Base-by-base conservation (phyloP, 129 eudicot species). In the Tagetes erecta region DNA sequence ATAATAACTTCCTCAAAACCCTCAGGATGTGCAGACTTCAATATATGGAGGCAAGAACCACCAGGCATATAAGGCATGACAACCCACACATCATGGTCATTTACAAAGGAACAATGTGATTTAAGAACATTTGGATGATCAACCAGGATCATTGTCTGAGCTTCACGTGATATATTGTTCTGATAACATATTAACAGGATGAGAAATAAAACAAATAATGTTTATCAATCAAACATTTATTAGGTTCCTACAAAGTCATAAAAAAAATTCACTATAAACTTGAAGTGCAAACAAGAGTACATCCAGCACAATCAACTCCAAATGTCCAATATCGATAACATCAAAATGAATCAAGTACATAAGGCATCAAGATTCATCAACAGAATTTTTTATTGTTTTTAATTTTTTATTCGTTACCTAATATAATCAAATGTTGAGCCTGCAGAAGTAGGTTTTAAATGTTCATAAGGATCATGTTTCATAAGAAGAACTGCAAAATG, bases 61-160 rank as follows among this genome's bases (percentile, higher is more conserved):
- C 96, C 96, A 74, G 95, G 87, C 95, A 89, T 92, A 69, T 69
- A 92, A 46, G 96, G 98, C 98, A 89, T 92, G 69, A 92, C 83
- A 36, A 92, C 98, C 98, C 98, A 92, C 31, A 92, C 74, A 81
- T 81, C 87, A 85, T 92, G 96, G 59, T 86, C 95, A 60, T 81
- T 76, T 8, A 89, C 98, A n/a, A 92, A 92, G 58, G 98, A 92
- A 75, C 98, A 92, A 70, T 92, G 88, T 68, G 98, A 89, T 82
- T 87, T 89, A 10, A 92, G 83, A 79, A 89, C 92, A 60, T 89
- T 92, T 52, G 95, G 90, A 73, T 92, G 96, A 78, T 92, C 96
- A 81, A 90, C 96, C 83, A 89, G 83, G 80, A 85, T 79, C 98
- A 92, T 92, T 64, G 89, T 89, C 78, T 92, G 96, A 57, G 98